A percentile compares a stretch with the other conserved stretches of the same genome.
Evolutionary conservation across 2,329 filamentous ascomycete genomes (phyloP).

Genomic region (Huntiella abstrusa): DNA sequence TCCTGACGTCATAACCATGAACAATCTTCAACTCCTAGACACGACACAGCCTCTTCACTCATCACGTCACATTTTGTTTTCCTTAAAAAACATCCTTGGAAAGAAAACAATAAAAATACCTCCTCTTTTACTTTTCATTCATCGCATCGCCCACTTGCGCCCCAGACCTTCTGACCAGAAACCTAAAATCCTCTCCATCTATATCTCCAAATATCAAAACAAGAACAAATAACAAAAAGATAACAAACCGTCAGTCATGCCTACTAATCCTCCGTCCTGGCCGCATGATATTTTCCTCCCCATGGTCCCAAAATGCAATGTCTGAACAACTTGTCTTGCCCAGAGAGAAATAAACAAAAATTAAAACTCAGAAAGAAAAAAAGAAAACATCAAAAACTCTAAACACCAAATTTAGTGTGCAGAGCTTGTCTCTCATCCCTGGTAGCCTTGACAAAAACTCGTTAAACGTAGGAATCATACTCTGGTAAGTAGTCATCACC

Average conservation of each 20-base stretch:
- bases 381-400: slow-evolving; percentile 2
- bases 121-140: slow-evolving; percentile 2
- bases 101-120: neutral
- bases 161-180: slow-evolving; percentile 1
- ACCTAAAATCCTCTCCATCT: neutral
- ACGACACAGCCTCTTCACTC: too few species aligned
- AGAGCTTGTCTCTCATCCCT: slow-evolving; percentile 30
- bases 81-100: neutral
- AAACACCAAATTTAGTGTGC: slow-evolving; percentile 28
- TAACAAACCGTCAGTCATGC: neutral
- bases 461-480: slow-evolving; percentile 40
- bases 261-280: neutral
- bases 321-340: neutral
- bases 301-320: slow-evolving; percentile 5
- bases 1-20: too few species aligned
- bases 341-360: neutral
- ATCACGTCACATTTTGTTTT: neutral
- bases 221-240: neutral
- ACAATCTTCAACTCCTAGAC: too few species aligned
- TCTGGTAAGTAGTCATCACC: slow-evolving; percentile 36
- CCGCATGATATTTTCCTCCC: slow-evolving; percentile 3
- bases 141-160: neutral
- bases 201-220: neutral
- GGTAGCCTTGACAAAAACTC: slow-evolving; percentile 34
- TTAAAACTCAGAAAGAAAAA: slow-evolving; percentile 2